Conservation (phyloP, 495 filamentous ascomycete species). For the Aspergillus hancockii region DNA sequence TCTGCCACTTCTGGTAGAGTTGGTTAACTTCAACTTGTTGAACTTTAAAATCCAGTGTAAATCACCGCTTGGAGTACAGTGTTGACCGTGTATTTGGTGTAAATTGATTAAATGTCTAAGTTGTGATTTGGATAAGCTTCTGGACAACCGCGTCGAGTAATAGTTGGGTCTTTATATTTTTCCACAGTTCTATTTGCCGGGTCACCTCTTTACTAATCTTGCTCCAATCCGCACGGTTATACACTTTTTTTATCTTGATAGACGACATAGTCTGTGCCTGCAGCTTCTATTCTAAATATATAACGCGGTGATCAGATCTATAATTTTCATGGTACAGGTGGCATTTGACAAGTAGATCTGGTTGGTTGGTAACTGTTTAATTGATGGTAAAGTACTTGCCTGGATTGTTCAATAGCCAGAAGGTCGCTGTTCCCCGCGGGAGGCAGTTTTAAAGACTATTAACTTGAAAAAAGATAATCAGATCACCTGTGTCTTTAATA, state of each 20-base stretch:
- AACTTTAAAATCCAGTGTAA: neutral
- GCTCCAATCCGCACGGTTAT: slow-evolving; percentile 27
- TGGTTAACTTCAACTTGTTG: too few species aligned
- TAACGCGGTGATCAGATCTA: slow-evolving; percentile 20
- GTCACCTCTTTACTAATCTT: slow-evolving; percentile 16
- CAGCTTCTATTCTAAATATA: slow-evolving; percentile 27
- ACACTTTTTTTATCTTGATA: slow-evolving; percentile 20
- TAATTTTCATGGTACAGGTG: slow-evolving; percentile 25
- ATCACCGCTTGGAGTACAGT: neutral
- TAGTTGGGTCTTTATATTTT: neutral
- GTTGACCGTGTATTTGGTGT: neutral
- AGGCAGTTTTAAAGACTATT: slow-evolving; percentile 13
- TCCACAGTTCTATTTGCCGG: neutral
- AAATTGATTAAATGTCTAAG: neutral
- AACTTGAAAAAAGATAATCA: slow-evolving; percentile 17
- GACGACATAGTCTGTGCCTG: slow-evolving; percentile 7
- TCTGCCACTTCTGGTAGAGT: too few species aligned
- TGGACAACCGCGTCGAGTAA: neutral
- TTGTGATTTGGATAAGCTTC: neutral
- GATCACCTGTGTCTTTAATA: slow-evolving; percentile 14
- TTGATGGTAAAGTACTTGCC: slow-evolving; percentile 16
- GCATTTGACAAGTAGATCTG: slow-evolving; percentile 19
- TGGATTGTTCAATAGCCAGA: slow-evolving; percentile 17
- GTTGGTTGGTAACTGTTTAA: slow-evolving; percentile 15
- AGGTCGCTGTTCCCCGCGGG: slow-evolving; percentile 5